These are phyloP conservation scores for Tothia fuscella DNA, from an alignment of 2,329 filamentous ascomycete species.

Conservation along the genomic window DNA sequence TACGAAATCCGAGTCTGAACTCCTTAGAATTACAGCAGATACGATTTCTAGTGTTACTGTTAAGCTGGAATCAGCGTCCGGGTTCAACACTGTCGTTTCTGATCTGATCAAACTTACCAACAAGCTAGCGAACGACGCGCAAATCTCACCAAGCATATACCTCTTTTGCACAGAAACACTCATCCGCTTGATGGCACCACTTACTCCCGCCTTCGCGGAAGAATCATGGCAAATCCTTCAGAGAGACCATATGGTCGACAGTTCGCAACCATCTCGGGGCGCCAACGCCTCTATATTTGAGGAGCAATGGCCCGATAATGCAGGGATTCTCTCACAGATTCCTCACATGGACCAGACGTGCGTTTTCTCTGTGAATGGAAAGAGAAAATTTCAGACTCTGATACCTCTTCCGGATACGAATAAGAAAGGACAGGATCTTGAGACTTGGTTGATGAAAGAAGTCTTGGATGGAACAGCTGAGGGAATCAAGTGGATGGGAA, in stretches of 20 bases:
- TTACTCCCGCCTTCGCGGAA: slow-evolving; percentile 69
- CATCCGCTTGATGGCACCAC: slow-evolving; percentile 62
- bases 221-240: slow-evolving; percentile 61
- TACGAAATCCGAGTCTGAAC: slow-evolving; percentile 26
- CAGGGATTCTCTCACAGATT: neutral
- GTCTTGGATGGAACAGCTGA: slow-evolving; percentile 3
- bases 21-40: slow-evolving; percentile 43
- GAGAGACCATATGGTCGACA: neutral
- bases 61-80: slow-evolving; percentile 59
- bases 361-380: slow-evolving; percentile 8
- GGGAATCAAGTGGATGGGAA: neutral
- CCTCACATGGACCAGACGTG: neutral
- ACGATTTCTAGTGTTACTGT: slow-evolving; percentile 55
- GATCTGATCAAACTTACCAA: slow-evolving; percentile 77
- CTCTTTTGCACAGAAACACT: slow-evolving; percentile 26
- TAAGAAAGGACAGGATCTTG: slow-evolving; percentile 11
- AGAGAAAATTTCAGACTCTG: neutral
- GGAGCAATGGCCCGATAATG: neutral
- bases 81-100: slow-evolving; percentile 73
- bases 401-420: neutral
- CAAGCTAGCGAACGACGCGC: slow-evolving; percentile 16
- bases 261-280: neutral
- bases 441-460: slow-evolving; percentile 6
- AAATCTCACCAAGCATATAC: neutral
- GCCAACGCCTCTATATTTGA: neutral